These are phyloP conservation scores for Boletus edulis DNA, from an alignment of 768 basidiomycete genomes.

Conservation along the genomic window DNA sequence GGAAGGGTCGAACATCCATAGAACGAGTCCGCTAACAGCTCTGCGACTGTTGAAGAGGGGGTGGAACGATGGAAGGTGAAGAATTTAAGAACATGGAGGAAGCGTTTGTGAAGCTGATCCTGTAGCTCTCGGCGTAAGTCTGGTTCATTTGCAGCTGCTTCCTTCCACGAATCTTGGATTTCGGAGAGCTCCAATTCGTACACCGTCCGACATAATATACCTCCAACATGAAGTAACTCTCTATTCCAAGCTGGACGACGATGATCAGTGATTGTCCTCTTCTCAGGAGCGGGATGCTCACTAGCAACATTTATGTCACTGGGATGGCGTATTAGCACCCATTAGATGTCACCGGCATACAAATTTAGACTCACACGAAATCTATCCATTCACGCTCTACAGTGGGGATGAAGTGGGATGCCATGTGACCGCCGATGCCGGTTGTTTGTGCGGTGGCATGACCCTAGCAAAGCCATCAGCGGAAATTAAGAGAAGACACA, in stretches of 20 bases:
- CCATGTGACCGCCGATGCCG: slow-evolving; percentile 2
- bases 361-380: not conserved
- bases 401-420: not conserved
- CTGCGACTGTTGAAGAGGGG: slow-evolving; percentile 76
- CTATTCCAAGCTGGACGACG: slow-evolving; percentile 72
- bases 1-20: slow-evolving; percentile 58
- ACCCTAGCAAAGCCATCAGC: not conserved
- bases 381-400: slow-evolving; percentile 3
- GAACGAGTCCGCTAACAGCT: slow-evolving; percentile 69
- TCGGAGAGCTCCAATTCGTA: slow-evolving; percentile 78
- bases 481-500: too few relatives aligned
- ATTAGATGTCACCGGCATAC: not conserved
- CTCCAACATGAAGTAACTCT: slow-evolving; percentile 82
- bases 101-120: not conserved
- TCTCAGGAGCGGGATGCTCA: not conserved
- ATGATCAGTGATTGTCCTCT: not conserved
- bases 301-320: not conserved
- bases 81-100: slow-evolving; percentile 10
- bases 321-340: not conserved
- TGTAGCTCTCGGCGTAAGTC: not conserved
- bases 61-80: slow-evolving; percentile 39
- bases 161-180: slow-evolving; percentile 36
- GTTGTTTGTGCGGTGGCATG: slow-evolving; percentile 5
- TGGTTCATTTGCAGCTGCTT: not conserved
- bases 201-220: slow-evolving; percentile 72